Conservation (phyloP, 345 rosid genomes). For the Citrus sinensis region DVS_A1.0 CM039163.1:2454501-2455000, state of each 20-base stretch:
- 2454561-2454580: conserved; percentile 68
- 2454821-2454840: conserved; percentile 39
- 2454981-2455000: conserved; percentile 57
- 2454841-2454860: conserved; percentile 34
- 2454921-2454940: conserved; percentile 48
- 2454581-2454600: conserved; percentile 32
- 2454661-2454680: conserved; percentile 39
- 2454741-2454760: conserved; percentile 32
- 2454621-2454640: conserved; percentile 31
- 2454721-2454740: conserved; percentile 46
- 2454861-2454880: conserved; percentile 57
- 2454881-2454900: conserved; percentile 57
- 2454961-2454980: conserved; percentile 54
- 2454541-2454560: conserved; percentile 66
- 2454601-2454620: conserved; percentile 18
- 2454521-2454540: conserved; percentile 74
- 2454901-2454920: conserved; percentile 52
- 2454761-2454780: conserved; percentile 36
- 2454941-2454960: conserved; percentile 52
- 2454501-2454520: conserved; percentile 63
- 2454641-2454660: conserved; percentile 24
- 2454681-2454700: conserved; percentile 60
- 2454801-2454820: conserved; percentile 33
- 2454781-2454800: conserved; percentile 35
- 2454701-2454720: conserved; percentile 54